A percentile compares a stretch with the other conserved stretches of the same genome.
Evolutionary conservation across 179 eudicot genomes (phyloP).

Genomic region (Silene coronaria): DNA sequence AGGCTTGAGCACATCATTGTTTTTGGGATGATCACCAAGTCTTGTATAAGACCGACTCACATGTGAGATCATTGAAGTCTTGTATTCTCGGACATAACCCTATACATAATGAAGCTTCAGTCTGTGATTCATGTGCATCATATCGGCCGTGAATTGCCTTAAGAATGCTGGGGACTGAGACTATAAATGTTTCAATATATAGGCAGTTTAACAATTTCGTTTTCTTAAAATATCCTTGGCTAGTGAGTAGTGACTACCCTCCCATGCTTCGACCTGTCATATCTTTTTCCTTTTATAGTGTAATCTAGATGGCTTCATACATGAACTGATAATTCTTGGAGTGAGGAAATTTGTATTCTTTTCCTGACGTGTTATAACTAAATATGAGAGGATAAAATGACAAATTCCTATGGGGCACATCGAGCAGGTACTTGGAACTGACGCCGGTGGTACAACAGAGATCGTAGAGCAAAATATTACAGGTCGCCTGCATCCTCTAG

Average conservation of each 20-base stretch:
- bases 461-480: slow-evolving; percentile 76
- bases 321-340: not conserved
- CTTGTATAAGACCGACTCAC: not conserved
- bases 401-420: not conserved
- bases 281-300: not conserved
- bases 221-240: not conserved
- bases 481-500: slow-evolving; percentile 82
- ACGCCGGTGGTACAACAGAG: slow-evolving; percentile 91
- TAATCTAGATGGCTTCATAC: not conserved
- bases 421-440: slow-evolving; percentile 84
- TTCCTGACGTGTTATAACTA: not conserved
- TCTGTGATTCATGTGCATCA: not conserved
- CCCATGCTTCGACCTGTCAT: no score
- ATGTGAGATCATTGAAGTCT: not conserved
- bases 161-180: not conserved
- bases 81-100: no score
- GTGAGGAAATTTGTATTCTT: not conserved
- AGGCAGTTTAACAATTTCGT: not conserved
- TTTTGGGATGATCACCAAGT: not conserved
- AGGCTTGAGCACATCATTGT: not conserved
- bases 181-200: not conserved
- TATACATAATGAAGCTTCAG: not conserved
- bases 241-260: no score
- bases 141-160: not conserved
- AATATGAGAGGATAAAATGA: slow-evolving; percentile 1